These are phyloP conservation scores for Isabelozyma gotoi DNA, from an alignment of 805 yeast genomes.

Conservation along the genomic window DNA sequence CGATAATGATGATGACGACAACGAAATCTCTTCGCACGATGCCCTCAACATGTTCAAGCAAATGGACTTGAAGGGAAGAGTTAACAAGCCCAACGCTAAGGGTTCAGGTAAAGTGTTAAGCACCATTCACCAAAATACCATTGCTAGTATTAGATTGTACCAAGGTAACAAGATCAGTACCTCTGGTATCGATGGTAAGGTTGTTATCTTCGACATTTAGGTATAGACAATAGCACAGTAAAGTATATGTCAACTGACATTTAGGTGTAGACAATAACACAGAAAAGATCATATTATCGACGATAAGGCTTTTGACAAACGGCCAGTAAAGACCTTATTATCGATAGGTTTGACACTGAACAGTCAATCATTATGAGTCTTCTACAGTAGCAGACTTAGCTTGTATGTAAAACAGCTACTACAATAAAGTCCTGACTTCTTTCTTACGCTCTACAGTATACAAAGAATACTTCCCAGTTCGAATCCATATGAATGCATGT, in stretches of 20 bases:
- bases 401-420: no score
- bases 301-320: no score
- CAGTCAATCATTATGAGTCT: no score
- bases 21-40: slow-evolving; percentile 64
- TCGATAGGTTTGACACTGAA: no score
- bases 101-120: slow-evolving; percentile 46
- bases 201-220: slow-evolving; percentile 62
- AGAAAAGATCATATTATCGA: no score
- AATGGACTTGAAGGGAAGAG: slow-evolving; percentile 90
- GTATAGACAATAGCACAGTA: background rate
- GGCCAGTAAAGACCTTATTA: no score
- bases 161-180: slow-evolving; percentile 51
- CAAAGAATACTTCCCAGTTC: background rate
- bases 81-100: slow-evolving; percentile 35
- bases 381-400: no score
- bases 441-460: no score
- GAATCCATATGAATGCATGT: background rate
- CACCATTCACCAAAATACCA: slow-evolving; percentile 90
- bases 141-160: slow-evolving; percentile 60
- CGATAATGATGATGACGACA: slow-evolving; percentile 37
- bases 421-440: no score
- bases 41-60: slow-evolving; percentile 94
- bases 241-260: no score
- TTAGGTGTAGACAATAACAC: no score
- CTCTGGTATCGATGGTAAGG: slow-evolving; percentile 88